Evolutionary conservation across 2,329 filamentous ascomycete species (phyloP).

Genomic region (Penicillium hordei): DNA sequence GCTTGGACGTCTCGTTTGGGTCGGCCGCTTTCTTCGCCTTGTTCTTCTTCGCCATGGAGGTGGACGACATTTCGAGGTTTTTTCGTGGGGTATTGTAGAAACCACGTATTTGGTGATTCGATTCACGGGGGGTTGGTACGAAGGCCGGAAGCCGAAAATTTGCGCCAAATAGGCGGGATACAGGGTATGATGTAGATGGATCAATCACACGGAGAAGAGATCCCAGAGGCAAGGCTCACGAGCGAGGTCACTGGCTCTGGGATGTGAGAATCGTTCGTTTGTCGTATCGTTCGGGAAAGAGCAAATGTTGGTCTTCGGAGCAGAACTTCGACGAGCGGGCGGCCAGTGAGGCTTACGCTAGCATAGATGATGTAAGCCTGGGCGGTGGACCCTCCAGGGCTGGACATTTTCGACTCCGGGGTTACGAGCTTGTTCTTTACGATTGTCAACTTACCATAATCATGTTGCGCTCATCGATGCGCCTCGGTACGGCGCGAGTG

Average conservation of each 20-base stretch:
- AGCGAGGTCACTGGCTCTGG: slow-evolving; percentile 23
- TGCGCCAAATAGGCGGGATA: slow-evolving; percentile 18
- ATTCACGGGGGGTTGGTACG: neutral
- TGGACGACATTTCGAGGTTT: slow-evolving; percentile 43
- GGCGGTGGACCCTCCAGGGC: neutral
- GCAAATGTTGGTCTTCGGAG: slow-evolving; percentile 10
- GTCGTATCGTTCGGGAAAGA: slow-evolving; percentile 4
- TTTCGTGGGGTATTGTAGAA: slow-evolving; percentile 15
- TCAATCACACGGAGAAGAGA: slow-evolving; percentile 19
- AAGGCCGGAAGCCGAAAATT: slow-evolving; percentile 20
- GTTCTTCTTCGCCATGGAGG: slow-evolving; percentile 66
- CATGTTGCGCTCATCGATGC: slow-evolving; percentile 37
- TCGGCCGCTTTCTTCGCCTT: slow-evolving; percentile 84
- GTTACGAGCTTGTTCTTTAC: neutral
- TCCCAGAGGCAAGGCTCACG: slow-evolving; percentile 23
- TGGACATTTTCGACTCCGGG: slow-evolving; percentile 11
- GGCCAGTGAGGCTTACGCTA: slow-evolving; percentile 8
- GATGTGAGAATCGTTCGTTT: slow-evolving; percentile 8
- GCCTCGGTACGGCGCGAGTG: slow-evolving; percentile 27
- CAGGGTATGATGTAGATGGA: slow-evolving; percentile 10
- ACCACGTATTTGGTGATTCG: neutral
- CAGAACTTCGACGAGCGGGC: slow-evolving; percentile 13
- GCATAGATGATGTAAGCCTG: slow-evolving; percentile 10
- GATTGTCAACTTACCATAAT: slow-evolving; percentile 10
- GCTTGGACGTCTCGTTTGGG: slow-evolving; percentile 84